phyloP scores from a whole-genome alignment of 495 filamentous ascomycete species.

The Darksidea phi region DNA sequence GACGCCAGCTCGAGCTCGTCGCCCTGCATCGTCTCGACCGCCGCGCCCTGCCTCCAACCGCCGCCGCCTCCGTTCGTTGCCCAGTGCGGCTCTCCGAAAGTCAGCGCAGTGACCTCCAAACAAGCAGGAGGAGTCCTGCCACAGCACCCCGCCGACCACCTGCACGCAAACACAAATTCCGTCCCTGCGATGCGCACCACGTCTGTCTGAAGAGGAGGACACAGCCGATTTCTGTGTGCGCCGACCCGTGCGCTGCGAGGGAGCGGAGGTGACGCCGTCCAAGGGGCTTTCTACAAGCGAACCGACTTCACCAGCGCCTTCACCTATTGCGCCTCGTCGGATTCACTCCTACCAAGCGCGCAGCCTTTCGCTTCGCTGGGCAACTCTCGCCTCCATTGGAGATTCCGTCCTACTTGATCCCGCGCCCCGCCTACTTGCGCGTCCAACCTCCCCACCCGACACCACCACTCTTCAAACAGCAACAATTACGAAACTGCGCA shows the following conservation, averaged over 20 bases:
- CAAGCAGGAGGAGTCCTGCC: conserved; percentile 18
- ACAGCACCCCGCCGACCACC: conserved; percentile 1
- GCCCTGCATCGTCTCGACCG: conserved; percentile 1
- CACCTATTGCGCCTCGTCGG: too few relatives aligned
- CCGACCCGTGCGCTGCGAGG: neutral
- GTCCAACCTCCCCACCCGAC: neutral
- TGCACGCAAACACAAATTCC: neutral
- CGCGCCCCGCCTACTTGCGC: conserved; percentile 1
- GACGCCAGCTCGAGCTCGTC: neutral
- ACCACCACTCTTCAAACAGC: neutral
- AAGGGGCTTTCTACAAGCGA: too few relatives aligned
- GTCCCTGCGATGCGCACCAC: conserved; percentile 15
- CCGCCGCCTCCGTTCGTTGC: neutral
- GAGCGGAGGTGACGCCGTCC: too few relatives aligned
- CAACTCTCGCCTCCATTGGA: too few relatives aligned
- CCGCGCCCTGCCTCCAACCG: neutral
- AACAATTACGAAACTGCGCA: neutral
- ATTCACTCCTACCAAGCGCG: too few relatives aligned
- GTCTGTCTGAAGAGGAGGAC: neutral
- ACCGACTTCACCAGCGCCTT: too few relatives aligned
- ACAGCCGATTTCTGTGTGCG: neutral
- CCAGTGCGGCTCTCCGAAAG: conserved; percentile 26
- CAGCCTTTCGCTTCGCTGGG: too few relatives aligned
- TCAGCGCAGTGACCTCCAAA: conserved; percentile 18
- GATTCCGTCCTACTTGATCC: neutral